A percentile compares a stretch with the other conserved stretches of the same genome.
Evolutionary conservation across 176 grass and related monocot genomes (phyloP).

Genomic region (Triticum monococcum): DNA sequence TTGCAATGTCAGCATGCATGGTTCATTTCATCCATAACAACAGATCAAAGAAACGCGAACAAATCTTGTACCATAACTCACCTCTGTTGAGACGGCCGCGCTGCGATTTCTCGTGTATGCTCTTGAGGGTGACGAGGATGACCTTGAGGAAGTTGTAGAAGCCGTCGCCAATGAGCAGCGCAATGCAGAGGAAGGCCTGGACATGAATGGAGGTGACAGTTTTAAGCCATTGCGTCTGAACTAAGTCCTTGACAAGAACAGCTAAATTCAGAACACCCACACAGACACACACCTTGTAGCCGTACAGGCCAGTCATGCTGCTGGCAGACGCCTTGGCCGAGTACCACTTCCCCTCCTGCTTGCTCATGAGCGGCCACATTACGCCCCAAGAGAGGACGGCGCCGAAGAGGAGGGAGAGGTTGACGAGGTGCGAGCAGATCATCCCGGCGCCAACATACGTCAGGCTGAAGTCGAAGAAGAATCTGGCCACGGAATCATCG

Average conservation of each 20-base stretch:
- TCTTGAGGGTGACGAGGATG: constrained; percentile 56
- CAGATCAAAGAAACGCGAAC: neutral
- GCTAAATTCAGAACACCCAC: neutral
- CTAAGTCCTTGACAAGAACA: neutral
- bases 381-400: constrained; percentile 91
- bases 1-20: neutral
- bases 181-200: constrained; percentile 93
- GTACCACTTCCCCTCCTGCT: constrained; percentile 88
- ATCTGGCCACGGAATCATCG: constrained; percentile 34
- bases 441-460: constrained; percentile 96
- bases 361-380: constrained; percentile 90
- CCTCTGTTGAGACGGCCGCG: constrained; percentile 55
- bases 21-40: neutral
- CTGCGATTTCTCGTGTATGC: constrained; percentile 52
- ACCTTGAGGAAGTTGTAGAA: constrained; percentile 95
- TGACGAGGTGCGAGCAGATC: constrained; percentile 96
- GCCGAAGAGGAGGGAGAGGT: constrained; percentile 77
- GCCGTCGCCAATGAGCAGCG: constrained; percentile 84
- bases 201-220: neutral
- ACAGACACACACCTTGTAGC: constrained; percentile 65
- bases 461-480: constrained; percentile 98
- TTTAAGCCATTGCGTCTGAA: neutral
- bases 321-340: constrained; percentile 38
- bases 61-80: constrained; percentile 2
- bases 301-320: constrained; percentile 86